A percentile compares a stretch with the other conserved stretches of the same genome.
Conservation (phyloP, 192 early-diverging fungal genomes). For the Mortierella alpina region DNA sequence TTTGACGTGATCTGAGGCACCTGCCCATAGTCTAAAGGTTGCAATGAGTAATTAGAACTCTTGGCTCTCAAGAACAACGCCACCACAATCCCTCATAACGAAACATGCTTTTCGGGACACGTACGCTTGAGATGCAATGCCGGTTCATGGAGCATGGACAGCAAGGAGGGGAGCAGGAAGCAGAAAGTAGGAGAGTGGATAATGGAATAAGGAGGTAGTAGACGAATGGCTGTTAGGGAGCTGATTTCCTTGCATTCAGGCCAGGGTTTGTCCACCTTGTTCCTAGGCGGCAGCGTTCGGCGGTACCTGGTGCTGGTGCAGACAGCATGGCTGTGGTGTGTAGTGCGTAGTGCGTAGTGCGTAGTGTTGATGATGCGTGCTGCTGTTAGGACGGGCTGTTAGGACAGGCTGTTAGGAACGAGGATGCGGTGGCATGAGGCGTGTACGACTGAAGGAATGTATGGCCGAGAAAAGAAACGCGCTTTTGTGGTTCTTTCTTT, state of each 20-base stretch:
- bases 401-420: not conserved
- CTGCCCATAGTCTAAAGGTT: constrained; percentile 27
- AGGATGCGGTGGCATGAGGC: not conserved
- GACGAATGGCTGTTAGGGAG: not conserved
- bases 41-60: not conserved
- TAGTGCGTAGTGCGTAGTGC: not conserved
- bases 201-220: not conserved
- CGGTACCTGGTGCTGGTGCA: constrained; percentile 38
- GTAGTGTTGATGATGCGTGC: not conserved
- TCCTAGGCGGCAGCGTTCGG: not conserved
- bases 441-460: not conserved
- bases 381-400: not conserved
- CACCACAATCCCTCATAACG: no score
- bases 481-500: no score
- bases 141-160: not conserved
- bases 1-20: constrained; percentile 49
- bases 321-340: constrained; percentile 15
- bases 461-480: no score
- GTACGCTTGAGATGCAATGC: not conserved
- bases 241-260: not conserved
- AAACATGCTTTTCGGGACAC: not conserved
- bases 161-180: not conserved
- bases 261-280: no score
- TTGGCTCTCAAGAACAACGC: no score
- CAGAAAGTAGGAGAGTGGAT: not conserved